Conservation (phyloP, 2,329 filamentous ascomycete genomes). For the Pseudogymnoascus sp. region DNA sequence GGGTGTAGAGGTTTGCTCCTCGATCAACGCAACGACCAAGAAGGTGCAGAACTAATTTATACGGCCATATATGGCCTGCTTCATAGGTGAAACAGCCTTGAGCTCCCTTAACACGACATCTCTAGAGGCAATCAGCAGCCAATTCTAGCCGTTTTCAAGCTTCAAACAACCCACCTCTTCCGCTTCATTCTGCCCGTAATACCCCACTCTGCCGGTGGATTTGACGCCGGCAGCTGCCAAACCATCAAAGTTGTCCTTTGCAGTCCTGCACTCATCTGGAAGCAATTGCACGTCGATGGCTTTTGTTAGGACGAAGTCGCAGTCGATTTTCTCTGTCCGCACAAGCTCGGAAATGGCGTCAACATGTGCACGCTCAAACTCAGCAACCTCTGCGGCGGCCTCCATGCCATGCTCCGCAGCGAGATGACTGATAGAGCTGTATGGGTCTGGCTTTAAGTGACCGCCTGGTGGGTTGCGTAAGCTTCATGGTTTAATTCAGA, state of each 20-base stretch:
- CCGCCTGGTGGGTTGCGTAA: too few species aligned
- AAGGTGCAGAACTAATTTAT: slow-evolving; percentile 49
- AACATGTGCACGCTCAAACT: slow-evolving; percentile 35
- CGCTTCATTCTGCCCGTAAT: too few species aligned
- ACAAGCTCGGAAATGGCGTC: slow-evolving; percentile 32
- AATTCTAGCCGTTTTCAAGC: too few species aligned
- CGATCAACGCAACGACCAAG: too few species aligned
- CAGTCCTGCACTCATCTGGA: slow-evolving; percentile 24
- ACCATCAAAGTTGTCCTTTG: slow-evolving; percentile 20
- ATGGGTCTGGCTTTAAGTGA: slow-evolving; percentile 36
- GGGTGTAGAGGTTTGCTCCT: too few species aligned
- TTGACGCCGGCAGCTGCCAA: not conserved
- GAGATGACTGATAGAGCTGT: slow-evolving; percentile 27
- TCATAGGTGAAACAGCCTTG: slow-evolving; percentile 17
- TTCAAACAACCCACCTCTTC: too few species aligned
- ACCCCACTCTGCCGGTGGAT: too few species aligned
- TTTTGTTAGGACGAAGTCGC: slow-evolving; percentile 33
- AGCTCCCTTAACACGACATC: slow-evolving; percentile 22
- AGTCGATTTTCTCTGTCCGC: slow-evolving; percentile 34
- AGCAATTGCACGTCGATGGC: slow-evolving; percentile 33
- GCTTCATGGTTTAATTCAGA: too few species aligned
- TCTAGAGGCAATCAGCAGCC: too few species aligned
- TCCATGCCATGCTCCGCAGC: slow-evolving; percentile 27
- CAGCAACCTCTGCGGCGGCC: slow-evolving; percentile 31
- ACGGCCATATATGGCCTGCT: slow-evolving; percentile 40